Conservation (phyloP, 371 early-diverging fungal genomes). For the Dichotomocladium elegans region DNA sequence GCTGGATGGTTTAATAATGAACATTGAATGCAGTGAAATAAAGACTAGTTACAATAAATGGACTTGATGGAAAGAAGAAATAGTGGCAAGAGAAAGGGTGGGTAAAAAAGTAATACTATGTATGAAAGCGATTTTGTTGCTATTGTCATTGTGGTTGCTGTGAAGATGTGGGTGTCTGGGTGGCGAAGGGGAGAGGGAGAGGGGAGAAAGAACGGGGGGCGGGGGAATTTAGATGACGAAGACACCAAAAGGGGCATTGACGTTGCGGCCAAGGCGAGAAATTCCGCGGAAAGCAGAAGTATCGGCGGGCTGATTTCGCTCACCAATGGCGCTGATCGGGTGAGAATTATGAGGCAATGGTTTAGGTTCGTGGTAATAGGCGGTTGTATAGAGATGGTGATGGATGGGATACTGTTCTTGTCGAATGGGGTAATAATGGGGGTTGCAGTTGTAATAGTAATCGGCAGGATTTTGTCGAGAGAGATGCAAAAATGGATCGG, state of each 20-base stretch:
- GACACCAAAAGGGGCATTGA: conserved; percentile 3
- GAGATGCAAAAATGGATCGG: neutral
- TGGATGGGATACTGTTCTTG: neutral
- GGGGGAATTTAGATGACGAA: conserved; percentile 1
- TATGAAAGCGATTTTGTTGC: too few species aligned
- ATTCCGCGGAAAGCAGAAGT: neutral
- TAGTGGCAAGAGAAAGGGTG: too few species aligned
- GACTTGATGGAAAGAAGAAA: too few species aligned
- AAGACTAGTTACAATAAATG: too few species aligned
- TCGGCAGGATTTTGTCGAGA: neutral
- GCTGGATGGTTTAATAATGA: too few species aligned
- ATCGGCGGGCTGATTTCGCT: neutral
- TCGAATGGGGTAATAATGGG: neutral
- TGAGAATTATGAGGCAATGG: neutral
- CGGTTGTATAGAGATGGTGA: neutral
- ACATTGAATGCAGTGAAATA: too few species aligned
- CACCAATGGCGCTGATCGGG: neutral
- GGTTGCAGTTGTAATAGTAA: neutral
- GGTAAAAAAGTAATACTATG: too few species aligned
- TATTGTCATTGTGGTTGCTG: too few species aligned
- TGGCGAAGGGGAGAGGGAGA: too few species aligned
- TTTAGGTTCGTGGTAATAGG: neutral
- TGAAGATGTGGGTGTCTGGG: too few species aligned
- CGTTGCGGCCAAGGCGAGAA: neutral
- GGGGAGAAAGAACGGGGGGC: neutral